Evolutionary conservation across 768 basidiomycete species (phyloP).

Genomic region (Mycena albidolilacea): DNA sequence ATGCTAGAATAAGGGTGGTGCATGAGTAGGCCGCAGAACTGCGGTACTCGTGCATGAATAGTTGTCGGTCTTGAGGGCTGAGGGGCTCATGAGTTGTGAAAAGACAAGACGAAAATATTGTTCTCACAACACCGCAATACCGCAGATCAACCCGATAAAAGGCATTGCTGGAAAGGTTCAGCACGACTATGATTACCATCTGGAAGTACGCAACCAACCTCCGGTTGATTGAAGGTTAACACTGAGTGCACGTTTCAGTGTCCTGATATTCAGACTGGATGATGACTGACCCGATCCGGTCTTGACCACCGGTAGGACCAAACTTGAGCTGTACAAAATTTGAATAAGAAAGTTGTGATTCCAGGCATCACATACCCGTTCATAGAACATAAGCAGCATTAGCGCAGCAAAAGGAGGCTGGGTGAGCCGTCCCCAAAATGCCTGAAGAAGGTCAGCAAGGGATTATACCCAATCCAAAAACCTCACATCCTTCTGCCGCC

Average conservation of each 20-base stretch:
- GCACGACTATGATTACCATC: conserved; percentile 10
- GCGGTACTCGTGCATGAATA: conserved; percentile 59
- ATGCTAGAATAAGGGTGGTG: conserved; percentile 51
- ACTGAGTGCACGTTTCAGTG: conserved; percentile 9
- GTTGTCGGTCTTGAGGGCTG: conserved; percentile 55
- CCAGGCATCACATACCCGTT: conserved; percentile 36
- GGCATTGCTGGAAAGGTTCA: conserved; percentile 48
- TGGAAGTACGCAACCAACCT: not conserved
- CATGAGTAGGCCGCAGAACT: conserved; percentile 56
- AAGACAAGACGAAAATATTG: not conserved
- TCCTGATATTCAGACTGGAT: not conserved
- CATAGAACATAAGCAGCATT: conserved; percentile 54
- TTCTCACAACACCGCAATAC: conserved; percentile 51
- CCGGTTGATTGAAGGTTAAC: conserved; percentile 36
- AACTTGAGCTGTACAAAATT: conserved; percentile 42
- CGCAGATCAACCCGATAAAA: conserved; percentile 52
- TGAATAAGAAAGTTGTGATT: not conserved
- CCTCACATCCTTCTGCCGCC: conserved; percentile 52
- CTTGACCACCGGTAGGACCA: conserved; percentile 56
- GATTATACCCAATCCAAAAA: not conserved
- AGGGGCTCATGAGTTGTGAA: not conserved
- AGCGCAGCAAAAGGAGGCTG: conserved; percentile 41
- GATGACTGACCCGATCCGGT: conserved; percentile 52
- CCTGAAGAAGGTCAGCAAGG: conserved; percentile 5
- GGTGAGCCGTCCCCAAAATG: conserved; percentile 39